Evolutionary conservation across 805 yeast species (phyloP), one percentile per base, ranked within the genome.

Genomic region (Ogataea nakhonphanomensis): DNA sequence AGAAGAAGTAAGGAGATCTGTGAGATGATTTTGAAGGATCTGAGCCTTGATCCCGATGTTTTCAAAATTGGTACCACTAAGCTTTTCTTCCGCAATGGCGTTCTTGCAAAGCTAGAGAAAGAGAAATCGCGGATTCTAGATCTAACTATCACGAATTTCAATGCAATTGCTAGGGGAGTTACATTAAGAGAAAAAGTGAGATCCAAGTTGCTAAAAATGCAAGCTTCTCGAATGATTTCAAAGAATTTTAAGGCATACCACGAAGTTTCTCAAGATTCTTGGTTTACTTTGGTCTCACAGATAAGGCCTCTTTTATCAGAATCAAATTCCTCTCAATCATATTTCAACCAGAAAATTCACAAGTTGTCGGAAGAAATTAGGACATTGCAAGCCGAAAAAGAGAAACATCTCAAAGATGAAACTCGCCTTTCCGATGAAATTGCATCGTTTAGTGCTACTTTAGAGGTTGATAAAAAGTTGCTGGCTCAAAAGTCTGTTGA

Each of bases 31-130:
- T 64, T 91, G 39, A 73, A 77, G 21, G 72, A 77, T n/a, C 64
- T 87, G 25, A 61, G 74, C 12, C 64, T 91, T 29, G 87, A 84
- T 45, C 54, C 69, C 0, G 72, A 72, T n/a, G 66, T 69, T 14
- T 84, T 73, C 61, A 78, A 79, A 45, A 69, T 84, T 31, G 93
- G 93, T 49, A 65, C 80, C 25, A 79, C 89, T 3, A 84, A 84
- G 57, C 66, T 84, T 6, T 84, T 84, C 49, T 84, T 84, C 70
- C 75, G 84, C 41, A 79, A 84, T 56, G 91, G 93, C 14, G 84
- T 84, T 2, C 65, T 84, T 20, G 90, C 95, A 2, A 78, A 78
- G 27, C 69, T 89, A 2, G 99, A 93, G 59, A 79, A 79, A 48
- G 70, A 74, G 39, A 80, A 95, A 44, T 96, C 89, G 48, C 66